These are phyloP conservation scores for Aspergillus bombycis DNA, from an alignment of 2,329 filamentous ascomycete species.

Conservation along the genomic window DNA sequence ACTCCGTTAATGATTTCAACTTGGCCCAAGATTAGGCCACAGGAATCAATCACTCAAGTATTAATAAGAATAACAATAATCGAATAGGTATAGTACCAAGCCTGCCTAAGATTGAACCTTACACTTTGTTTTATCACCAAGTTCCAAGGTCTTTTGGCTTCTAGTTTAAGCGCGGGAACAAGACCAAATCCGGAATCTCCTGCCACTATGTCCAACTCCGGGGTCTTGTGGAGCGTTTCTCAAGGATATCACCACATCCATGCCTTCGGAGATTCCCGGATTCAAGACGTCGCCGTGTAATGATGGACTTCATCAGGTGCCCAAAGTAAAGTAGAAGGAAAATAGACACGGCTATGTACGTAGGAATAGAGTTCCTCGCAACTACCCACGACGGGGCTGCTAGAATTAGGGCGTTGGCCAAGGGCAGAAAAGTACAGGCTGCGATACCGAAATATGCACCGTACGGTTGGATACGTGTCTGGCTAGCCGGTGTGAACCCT, in stretches of 20 bases:
- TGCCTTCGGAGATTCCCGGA: no score
- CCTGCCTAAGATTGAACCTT: neutral
- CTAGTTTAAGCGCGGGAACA: neutral
- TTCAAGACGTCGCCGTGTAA: neutral
- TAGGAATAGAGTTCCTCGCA: conserved; percentile 62
- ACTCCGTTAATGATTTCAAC: neutral
- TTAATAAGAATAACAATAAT: neutral
- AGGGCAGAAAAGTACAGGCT: conserved; percentile 57
- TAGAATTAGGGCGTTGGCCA: conserved; percentile 73
- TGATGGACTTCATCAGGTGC: conserved; percentile 40
- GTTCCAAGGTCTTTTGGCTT: neutral
- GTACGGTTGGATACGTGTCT: conserved; percentile 63
- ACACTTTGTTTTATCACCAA: neutral
- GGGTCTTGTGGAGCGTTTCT: neutral
- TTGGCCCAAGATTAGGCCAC: neutral
- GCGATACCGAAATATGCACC: conserved; percentile 64
- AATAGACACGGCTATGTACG: conserved; percentile 65
- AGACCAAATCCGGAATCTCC: neutral
- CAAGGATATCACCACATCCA: neutral
- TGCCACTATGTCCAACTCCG: neutral
- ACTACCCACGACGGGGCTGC: conserved; percentile 67
- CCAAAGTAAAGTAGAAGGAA: conserved; percentile 59
- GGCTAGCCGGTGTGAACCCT: conserved; percentile 52
- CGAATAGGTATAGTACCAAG: neutral
- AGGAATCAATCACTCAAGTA: neutral